Evolutionary conservation across 345 rosid species (phyloP).

Genomic region (Stellera chamaejasme): DNA sequence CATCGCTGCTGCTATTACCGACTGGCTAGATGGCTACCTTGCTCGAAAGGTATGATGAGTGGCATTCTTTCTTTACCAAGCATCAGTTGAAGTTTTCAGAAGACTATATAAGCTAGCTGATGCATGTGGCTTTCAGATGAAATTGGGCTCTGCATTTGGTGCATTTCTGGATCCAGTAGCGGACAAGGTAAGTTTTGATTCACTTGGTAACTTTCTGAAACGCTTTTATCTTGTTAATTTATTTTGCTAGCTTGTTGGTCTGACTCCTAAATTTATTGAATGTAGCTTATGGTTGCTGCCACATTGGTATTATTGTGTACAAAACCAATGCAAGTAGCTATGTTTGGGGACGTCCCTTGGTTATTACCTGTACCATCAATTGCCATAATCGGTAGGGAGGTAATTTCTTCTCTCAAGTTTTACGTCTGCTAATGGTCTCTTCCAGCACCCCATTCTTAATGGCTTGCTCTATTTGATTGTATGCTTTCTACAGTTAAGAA

Average conservation of each 20-base stretch:
- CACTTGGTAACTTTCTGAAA: background rate
- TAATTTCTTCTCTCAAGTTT: conserved; percentile 16
- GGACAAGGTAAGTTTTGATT: conserved; percentile 58
- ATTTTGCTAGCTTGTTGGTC: background rate
- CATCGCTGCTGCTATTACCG: conserved; percentile 91
- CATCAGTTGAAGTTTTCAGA: background rate
- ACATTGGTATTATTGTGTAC: conserved; percentile 83
- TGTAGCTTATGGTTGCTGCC: conserved; percentile 98
- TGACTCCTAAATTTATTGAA: conserved; percentile 10
- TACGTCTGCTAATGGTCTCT: too few species aligned
- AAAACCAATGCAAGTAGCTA: conserved; percentile 48
- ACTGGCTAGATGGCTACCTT: conserved; percentile 98
- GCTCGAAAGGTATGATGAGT: conserved; percentile 65
- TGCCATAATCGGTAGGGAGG: conserved; percentile 97
- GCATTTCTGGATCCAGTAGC: conserved; percentile 99
- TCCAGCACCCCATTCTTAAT: too few species aligned
- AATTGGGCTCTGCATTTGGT: conserved; percentile 79
- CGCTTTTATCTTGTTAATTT: background rate
- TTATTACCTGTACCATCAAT: conserved; percentile 77
- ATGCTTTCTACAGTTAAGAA: too few species aligned
- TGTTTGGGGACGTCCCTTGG: conserved; percentile 69
- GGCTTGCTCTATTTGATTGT: too few species aligned
- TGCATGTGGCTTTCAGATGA: conserved; percentile 53
- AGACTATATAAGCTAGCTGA: background rate
- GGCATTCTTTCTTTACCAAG: background rate